A percentile compares a stretch with the other conserved stretches of the same genome.
These are phyloP conservation scores for Cordyceps pruinosa DNA, from an alignment of 2,329 filamentous ascomycete genomes.

Conservation along the genomic window DNA sequence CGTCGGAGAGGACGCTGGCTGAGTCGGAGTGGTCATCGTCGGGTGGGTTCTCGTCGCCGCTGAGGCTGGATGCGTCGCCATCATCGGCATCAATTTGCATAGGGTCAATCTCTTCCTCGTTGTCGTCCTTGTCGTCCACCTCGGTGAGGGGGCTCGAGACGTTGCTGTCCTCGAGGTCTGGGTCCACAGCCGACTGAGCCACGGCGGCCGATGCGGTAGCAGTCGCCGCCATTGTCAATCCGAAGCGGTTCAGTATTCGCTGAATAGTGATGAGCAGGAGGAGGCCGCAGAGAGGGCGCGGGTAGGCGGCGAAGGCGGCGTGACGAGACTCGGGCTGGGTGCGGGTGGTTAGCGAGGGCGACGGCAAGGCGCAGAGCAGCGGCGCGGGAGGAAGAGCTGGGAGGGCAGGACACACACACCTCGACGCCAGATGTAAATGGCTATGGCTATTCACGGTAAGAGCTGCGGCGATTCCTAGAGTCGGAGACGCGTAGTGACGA, in stretches of 20 bases:
- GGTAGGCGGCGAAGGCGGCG: constrained; percentile 40
- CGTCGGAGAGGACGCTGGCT: constrained; percentile 51
- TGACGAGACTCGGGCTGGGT: constrained; percentile 21
- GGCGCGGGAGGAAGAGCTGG: constrained; percentile 6
- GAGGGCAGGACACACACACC: neutral
- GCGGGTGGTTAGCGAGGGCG: constrained; percentile 13
- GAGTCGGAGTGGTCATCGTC: constrained; percentile 34
- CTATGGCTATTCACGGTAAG: neutral
- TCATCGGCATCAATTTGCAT: constrained; percentile 38
- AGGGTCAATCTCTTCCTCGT: constrained; percentile 61
- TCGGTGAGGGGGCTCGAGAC: constrained; percentile 90
- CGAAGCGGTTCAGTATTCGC: neutral
- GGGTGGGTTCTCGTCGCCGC: constrained; percentile 21
- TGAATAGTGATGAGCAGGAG: constrained; percentile 4
- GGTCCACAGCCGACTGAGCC: constrained; percentile 33
- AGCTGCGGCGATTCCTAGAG: neutral
- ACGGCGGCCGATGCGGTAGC: constrained; percentile 43
- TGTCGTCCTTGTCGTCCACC: constrained; percentile 71
- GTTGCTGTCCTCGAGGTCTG: constrained; percentile 57
- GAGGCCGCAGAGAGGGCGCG: constrained; percentile 31
- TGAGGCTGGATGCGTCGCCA: constrained; percentile 24
- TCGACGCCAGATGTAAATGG: neutral
- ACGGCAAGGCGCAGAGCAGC: constrained; percentile 7
- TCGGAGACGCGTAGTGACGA: constrained; percentile 4
- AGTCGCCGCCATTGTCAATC: constrained; percentile 44